Percentiles rank a stretch among this genome's conserved stretches.
phyloP scores from a whole-genome alignment of 2,329 filamentous ascomycete species.

The Stromatinia cepivora region DNA sequence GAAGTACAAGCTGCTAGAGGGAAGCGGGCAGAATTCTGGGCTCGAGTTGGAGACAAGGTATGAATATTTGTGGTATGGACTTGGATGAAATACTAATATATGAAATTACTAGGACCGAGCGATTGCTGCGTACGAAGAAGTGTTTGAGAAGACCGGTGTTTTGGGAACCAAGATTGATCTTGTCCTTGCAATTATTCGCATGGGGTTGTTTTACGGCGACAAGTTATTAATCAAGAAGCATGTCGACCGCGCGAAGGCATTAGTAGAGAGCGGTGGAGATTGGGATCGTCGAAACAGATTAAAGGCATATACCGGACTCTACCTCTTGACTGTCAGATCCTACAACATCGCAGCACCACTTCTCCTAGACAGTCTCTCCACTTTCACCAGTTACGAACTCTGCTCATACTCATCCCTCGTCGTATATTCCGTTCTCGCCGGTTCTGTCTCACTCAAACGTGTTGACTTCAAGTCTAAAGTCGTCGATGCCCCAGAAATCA shows the following conservation, averaged over 20 bases:
- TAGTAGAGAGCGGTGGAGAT: constrained; percentile 94
- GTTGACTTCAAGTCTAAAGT: constrained; percentile 99
- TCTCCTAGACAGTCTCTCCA: constrained; percentile 93
- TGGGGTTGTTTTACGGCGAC: constrained; percentile 95
- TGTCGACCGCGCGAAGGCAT: constrained; percentile 80
- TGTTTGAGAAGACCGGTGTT: constrained; percentile 96
- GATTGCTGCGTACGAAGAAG: constrained; percentile 84
- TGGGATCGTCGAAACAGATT: constrained; percentile 98
- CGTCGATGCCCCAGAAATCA: constrained; percentile 96
- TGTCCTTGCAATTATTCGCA: constrained; percentile 91
- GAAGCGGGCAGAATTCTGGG: constrained; percentile 95
- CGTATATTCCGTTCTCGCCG: constrained; percentile 91
- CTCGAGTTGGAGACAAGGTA: constrained; percentile 94
- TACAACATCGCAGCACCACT: constrained; percentile 88
- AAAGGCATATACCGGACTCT: constrained; percentile 96
- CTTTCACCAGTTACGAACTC: constrained; percentile 97
- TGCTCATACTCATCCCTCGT: constrained; percentile 96
- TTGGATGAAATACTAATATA: constrained; percentile 28
- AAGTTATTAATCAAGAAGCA: constrained; percentile 91
- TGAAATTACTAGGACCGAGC: constrained; percentile 73
- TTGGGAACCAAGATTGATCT: constrained; percentile 97
- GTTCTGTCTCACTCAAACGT: constrained; percentile 90
- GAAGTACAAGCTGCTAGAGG: constrained; percentile 90
- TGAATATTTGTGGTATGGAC: constrained; percentile 26
- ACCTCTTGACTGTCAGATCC: constrained; percentile 88